Percentiles rank a stretch among this genome's conserved stretches.
These are phyloP conservation scores for Boletus sp. DNA, from an alignment of 1,284 basidiomycete genomes.

Conservation along the genomic window DNA sequence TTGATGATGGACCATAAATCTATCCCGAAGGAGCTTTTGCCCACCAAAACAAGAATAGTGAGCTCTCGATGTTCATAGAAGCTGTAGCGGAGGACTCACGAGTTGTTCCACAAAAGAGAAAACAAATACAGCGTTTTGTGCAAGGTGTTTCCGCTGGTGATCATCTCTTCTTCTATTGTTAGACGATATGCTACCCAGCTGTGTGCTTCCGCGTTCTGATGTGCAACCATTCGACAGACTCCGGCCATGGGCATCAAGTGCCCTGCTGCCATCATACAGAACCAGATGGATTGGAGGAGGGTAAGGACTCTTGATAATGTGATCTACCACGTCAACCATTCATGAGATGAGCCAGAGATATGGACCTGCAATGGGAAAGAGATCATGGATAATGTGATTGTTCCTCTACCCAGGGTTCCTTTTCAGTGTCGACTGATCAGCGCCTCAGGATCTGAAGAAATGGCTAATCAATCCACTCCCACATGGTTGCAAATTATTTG, in stretches of 20 bases:
- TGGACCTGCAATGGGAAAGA: conserved; percentile 17
- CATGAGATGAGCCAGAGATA: conserved; percentile 19
- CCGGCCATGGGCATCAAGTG: conserved; percentile 36
- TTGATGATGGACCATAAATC: conserved; percentile 30
- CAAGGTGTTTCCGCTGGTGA: conserved; percentile 31
- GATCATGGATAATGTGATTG: conserved; percentile 38
- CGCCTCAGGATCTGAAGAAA: conserved; percentile 35
- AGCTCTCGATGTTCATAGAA: conserved; percentile 6
- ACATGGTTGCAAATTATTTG: conserved; percentile 38
- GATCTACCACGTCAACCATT: background rate
- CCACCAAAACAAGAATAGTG: conserved; percentile 30
- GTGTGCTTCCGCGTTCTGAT: conserved; percentile 1
- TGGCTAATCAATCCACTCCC: conserved; percentile 41
- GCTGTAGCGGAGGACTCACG: background rate
- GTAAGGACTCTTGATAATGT: conserved; percentile 19
- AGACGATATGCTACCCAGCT: background rate
- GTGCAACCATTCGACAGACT: conserved; percentile 21
- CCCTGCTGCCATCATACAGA: conserved; percentile 31
- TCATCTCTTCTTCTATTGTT: conserved; percentile 40
- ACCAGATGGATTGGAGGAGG: conserved; percentile 38
- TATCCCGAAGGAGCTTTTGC: conserved; percentile 10
- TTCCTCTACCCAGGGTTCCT: background rate
- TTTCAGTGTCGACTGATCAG: background rate
- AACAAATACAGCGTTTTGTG: conserved; percentile 32
- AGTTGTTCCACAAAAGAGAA: conserved; percentile 25